These are phyloP conservation scores for Porcisia deanei DNA, from an alignment of 208 protist genomes.

Conservation along the genomic window DNA sequence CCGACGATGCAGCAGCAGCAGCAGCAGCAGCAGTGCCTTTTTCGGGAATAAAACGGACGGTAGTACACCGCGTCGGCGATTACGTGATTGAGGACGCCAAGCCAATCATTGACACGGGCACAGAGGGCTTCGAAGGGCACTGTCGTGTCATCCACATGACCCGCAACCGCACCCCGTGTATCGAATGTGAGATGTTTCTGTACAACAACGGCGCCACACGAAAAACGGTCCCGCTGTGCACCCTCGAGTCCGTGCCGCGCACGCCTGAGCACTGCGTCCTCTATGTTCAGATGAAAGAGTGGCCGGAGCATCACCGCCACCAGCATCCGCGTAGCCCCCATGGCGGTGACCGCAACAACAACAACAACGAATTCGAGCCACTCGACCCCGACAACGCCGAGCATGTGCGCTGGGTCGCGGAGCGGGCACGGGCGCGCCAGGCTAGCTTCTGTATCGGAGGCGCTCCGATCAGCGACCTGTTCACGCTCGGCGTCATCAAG, in stretches of 20 bases:
- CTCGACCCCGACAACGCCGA: constrained; percentile 90
- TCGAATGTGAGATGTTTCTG: constrained; percentile 92
- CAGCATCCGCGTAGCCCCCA: background rate
- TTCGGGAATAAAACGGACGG: background rate
- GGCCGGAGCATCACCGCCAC: constrained; percentile 44
- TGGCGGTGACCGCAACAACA: background rate
- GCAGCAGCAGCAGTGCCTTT: background rate
- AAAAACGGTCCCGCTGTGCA: constrained; percentile 94
- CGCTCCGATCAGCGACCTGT: constrained; percentile 78
- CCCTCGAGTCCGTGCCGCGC: constrained; percentile 94
- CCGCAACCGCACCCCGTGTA: constrained; percentile 73
- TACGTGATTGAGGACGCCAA: constrained; percentile 60
- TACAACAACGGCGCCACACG: constrained; percentile 76
- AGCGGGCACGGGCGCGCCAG: constrained; percentile 84
- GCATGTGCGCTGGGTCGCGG: constrained; percentile 92
- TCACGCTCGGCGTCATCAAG: constrained; percentile 96
- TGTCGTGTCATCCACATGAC: constrained; percentile 90
- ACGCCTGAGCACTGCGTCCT: constrained; percentile 97
- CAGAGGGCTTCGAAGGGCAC: constrained; percentile 98
- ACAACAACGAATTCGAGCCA: constrained; percentile 11
- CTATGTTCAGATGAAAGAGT: constrained; percentile 85
- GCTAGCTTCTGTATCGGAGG: constrained; percentile 91
- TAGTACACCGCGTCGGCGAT: constrained; percentile 6
- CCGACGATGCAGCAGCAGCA: background rate
- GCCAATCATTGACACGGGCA: constrained; percentile 98